Base-by-base conservation (phyloP, 208 protist species). In the Trypanosoma lewisi region DNA sequence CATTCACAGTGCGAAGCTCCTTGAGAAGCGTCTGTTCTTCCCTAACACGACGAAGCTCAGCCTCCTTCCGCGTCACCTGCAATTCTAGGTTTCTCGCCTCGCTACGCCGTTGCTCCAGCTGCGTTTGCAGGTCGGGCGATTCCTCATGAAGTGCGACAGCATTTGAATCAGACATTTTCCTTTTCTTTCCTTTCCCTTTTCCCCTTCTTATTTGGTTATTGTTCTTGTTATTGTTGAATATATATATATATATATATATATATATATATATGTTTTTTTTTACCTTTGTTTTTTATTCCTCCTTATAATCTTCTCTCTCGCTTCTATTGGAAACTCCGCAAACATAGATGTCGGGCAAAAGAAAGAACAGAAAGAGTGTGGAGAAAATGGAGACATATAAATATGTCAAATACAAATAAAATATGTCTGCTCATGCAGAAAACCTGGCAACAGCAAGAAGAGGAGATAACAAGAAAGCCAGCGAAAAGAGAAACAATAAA, bases 11-110 rank as follows among this genome's bases (percentile, higher is more conserved):
- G 17, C 74, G 75, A 48, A 95, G 79, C 62, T 95, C 83, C 50
- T 80, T 82, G 17, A 89, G 68, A 48, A 95, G 70, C 27, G 66
- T 58, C 69, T 89, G 83, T 70, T 95, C 88, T 62, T 95, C 88
- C 66, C 74, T 77, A 17, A 82, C 83, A 49, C 82, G 84, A 31
- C 80, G 80, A 17, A 95, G 78, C 53, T 95, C 83, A 21, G 80
- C 85, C 60, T 86, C 83, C 67, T 87, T 90, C 16, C 81, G 73
- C 1, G 75, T 60, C 11, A 92, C 64, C 48, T 89, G 75, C 16
- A 92, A 41, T 63, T 95, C 83, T 25, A 95, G 54, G 33, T 44
- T 70, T 9, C 87, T 83, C 28, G 71, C 82, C 39, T 91, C 72
- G 27, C 73, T 82, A 4, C 75, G 71, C 14, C 77, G 66, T 6